Base-by-base conservation (phyloP, 805 yeast genomes). In the Wickerhamia fluorescens region DNA sequence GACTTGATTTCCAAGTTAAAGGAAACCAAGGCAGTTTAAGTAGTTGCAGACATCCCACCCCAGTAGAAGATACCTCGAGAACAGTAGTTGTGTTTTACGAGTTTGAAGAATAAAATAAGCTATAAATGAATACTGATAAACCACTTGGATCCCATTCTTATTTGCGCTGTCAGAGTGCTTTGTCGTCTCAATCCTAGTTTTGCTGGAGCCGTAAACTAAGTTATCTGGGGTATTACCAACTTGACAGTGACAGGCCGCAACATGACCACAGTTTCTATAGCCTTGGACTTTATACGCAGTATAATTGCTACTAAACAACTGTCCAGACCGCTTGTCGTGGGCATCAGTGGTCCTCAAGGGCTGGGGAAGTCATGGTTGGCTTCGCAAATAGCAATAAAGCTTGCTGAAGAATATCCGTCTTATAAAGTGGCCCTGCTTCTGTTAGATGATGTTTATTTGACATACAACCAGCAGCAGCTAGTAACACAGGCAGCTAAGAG, bases 361-460 rank as follows among this genome's bases (percentile, higher is more conserved):
- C 74, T 83, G 2, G 94, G 94, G 0, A 82, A 82, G 49, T 68
- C 84, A 3, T 77, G 62, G 35, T 54, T 76, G 3, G 66, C 84
- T 0, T 45, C 50, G 1, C 52, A 61, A 21, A 42, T 80, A 4
- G 45, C 52, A 2, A 26, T 37, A 1, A 40, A 56, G 25, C 42
- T 78, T 11, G 33, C 47, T 11, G 27, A 34, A 10, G 27, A 41
- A 19, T 66, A 56, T 38, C 70, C 71, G 1, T 29, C 44, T 2
- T 43, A 66, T 14, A 54, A 46, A 5, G 49, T 71, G 2, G 56
- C 72, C 2, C 68, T 61, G 16, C 55, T 83, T 26, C 88, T 95
- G 34, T 71, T 87, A 42, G 98, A 89, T 56, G 97, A 92, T 53
- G 73, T 85, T 35, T 89, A 89, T 50, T 58, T 84, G 22, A 74